A percentile compares a stretch with the other conserved stretches of the same genome.
These are phyloP conservation scores for Bretschneidera sinensis DNA, from an alignment of 345 rosid genomes.

Conservation along the genomic window DNA sequence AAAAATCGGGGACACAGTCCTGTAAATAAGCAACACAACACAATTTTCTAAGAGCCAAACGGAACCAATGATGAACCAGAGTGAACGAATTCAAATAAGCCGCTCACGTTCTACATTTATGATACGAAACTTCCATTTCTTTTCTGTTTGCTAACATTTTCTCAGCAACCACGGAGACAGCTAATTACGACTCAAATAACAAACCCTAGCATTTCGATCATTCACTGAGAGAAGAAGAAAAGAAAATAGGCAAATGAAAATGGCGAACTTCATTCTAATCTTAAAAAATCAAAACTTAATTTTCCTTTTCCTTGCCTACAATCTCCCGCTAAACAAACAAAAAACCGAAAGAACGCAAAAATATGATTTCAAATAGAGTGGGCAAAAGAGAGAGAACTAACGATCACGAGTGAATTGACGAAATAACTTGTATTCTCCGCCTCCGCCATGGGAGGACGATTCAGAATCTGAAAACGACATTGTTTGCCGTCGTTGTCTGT, in stretches of 20 bases:
- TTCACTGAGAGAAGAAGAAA: background rate
- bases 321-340: background rate
- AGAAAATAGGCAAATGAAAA: too few species aligned
- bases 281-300: too few species aligned
- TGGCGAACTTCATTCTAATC: background rate
- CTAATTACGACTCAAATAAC: too few species aligned
- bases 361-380: background rate
- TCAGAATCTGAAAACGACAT: conserved; percentile 83
- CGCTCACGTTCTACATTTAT: too few species aligned
- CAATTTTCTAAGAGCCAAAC: too few species aligned
- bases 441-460: conserved; percentile 39
- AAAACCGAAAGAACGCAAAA: background rate
- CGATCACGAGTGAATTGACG: conserved; percentile 77
- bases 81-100: too few species aligned
- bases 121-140: too few species aligned
- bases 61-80: too few species aligned
- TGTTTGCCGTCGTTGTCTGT: background rate
- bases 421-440: conserved; percentile 57
- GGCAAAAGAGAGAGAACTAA: conserved; percentile 26
- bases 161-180: too few species aligned
- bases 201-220: background rate
- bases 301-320: background rate
- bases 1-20: background rate
- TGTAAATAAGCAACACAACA: background rate
- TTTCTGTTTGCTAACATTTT: too few species aligned